These are phyloP conservation scores for Poterioochromonas sp. DNA, from an alignment of 352 stramenopile species.

Conservation along the genomic window DNA sequence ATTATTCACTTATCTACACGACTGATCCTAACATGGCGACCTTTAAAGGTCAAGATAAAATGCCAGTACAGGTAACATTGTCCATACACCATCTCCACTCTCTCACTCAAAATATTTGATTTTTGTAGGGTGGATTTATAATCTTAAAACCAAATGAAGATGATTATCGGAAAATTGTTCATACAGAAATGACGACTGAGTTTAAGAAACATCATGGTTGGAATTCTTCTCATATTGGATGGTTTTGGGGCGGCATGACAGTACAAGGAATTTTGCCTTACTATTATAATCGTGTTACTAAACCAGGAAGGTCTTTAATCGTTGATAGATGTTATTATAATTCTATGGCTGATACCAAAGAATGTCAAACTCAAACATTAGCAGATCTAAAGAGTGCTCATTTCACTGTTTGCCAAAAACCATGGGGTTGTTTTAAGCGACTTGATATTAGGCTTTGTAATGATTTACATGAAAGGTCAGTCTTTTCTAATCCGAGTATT, in stretches of 20 bases:
- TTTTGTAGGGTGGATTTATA: conserved; percentile 58
- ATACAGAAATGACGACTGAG: conserved; percentile 53
- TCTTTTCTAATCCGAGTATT: background rate
- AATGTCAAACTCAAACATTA: conserved; percentile 28
- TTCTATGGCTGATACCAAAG: conserved; percentile 40
- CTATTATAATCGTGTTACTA: conserved; percentile 52
- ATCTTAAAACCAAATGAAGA: conserved; percentile 47
- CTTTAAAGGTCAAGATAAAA: conserved; percentile 35
- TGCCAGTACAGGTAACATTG: conserved; percentile 48
- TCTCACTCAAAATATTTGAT: conserved; percentile 23
- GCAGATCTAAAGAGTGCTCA: conserved; percentile 38
- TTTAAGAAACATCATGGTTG: conserved; percentile 51
- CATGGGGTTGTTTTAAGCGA: conserved; percentile 37
- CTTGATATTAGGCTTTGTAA: background rate
- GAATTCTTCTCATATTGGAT: conserved; percentile 51
- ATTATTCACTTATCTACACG: conserved; percentile 49
- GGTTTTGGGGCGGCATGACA: conserved; percentile 56
- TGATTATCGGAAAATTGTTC: conserved; percentile 51
- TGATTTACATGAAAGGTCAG: conserved; percentile 5
- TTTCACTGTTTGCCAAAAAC: conserved; percentile 47
- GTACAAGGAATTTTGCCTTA: conserved; percentile 58
- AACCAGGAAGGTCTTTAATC: conserved; percentile 26
- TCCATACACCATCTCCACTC: background rate
- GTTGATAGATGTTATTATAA: conserved; percentile 44
- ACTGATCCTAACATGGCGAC: conserved; percentile 52